These are phyloP conservation scores for Cymbopogon citratus DNA, from an alignment of 176 grass and related monocot genomes.

Conservation along the genomic window DNA sequence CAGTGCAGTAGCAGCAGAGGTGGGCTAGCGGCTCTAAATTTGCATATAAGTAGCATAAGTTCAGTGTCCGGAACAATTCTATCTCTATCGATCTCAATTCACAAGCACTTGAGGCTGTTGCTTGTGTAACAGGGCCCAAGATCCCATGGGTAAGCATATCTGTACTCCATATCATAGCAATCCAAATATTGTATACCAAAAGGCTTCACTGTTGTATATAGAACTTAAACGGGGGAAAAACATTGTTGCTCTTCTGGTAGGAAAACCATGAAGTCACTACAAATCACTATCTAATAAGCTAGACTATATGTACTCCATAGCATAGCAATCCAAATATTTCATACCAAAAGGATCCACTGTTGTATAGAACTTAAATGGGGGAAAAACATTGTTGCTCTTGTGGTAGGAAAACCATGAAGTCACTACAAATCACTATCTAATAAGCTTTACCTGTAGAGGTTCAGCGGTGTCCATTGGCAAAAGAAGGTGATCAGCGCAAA, in stretches of 20 bases:
- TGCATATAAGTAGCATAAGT: not conserved
- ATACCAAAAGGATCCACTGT: too few species aligned
- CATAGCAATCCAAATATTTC: too few species aligned
- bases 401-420: too few species aligned
- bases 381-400: too few species aligned
- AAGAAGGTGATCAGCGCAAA: not conserved
- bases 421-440: too few species aligned
- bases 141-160: not conserved
- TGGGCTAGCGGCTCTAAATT: not conserved
- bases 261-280: not conserved
- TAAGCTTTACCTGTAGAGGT: constrained; percentile 38
- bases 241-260: not conserved
- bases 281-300: not conserved
- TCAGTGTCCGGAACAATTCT: not conserved
- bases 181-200: not conserved
- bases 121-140: not conserved
- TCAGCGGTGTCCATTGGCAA: constrained; percentile 24
- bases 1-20: not conserved
- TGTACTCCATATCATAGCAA: not conserved
- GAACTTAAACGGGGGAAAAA: not conserved
- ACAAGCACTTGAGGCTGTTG: not conserved
- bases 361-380: too few species aligned
- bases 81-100: not conserved
- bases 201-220: not conserved
- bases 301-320: too few species aligned